Percentiles rank a stretch among this genome's conserved stretches.
Evolutionary conservation across 169 alveolate genomes (phyloP).

Genomic region (Cystoisospora suis): DNA sequence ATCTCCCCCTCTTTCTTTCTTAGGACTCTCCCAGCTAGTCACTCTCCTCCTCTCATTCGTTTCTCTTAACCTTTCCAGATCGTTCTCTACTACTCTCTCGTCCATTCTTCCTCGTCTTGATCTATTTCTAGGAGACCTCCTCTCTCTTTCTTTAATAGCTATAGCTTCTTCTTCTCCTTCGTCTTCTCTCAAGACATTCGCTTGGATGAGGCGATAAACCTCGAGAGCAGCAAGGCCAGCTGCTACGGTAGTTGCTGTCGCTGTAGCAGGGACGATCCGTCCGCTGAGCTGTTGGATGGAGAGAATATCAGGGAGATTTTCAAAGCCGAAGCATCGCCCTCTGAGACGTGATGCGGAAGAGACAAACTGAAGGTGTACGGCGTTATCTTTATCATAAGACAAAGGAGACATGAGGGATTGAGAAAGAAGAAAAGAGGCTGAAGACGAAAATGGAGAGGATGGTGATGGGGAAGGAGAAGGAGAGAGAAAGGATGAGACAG

Average conservation of each 20-base stretch:
- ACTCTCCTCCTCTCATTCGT: too few relatives aligned
- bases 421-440: not conserved
- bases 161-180: too few relatives aligned
- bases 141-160: too few relatives aligned
- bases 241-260: conserved; percentile 64
- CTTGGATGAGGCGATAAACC: conserved; percentile 54
- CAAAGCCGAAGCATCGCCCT: conserved; percentile 44
- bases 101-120: too few relatives aligned
- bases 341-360: conserved; percentile 63
- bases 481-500: not conserved
- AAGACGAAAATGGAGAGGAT: not conserved
- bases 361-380: conserved; percentile 47
- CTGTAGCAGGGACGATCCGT: conserved; percentile 63
- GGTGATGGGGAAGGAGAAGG: not conserved
- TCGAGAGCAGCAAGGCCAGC: conserved; percentile 63
- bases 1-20: too few relatives aligned
- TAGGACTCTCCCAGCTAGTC: too few relatives aligned
- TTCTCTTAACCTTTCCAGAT: too few relatives aligned
- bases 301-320: conserved; percentile 49
- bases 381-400: conserved; percentile 14
- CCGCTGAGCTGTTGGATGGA: conserved; percentile 63
- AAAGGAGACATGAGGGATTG: not conserved
- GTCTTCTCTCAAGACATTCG: conserved; percentile 4
- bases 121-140: too few relatives aligned
- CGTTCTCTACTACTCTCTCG: too few relatives aligned